These are phyloP conservation scores for Penicillium sp. DNA, from an alignment of 2,329 filamentous ascomycete genomes.

Conservation along the genomic window DNA sequence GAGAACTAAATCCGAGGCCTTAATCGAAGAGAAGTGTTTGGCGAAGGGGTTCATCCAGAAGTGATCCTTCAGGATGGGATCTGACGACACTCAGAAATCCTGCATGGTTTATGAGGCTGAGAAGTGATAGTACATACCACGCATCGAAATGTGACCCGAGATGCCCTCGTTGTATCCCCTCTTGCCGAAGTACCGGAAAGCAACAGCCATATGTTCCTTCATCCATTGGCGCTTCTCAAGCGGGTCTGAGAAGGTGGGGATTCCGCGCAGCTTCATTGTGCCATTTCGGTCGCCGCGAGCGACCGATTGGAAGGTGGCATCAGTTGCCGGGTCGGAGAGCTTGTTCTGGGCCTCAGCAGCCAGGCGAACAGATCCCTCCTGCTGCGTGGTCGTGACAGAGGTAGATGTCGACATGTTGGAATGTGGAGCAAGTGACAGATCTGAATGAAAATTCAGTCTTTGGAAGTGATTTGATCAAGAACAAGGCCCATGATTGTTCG, in stretches of 20 bases:
- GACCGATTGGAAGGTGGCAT: conserved; percentile 33
- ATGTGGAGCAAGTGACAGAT: not conserved
- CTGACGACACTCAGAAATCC: conserved; percentile 16
- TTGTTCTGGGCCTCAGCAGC: conserved; percentile 20
- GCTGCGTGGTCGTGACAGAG: conserved; percentile 9
- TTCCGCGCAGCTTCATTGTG: conserved; percentile 37
- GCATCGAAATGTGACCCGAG: conserved; percentile 44
- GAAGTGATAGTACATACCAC: conserved; percentile 22
- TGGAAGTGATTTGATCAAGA: not conserved
- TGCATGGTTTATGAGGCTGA: not conserved
- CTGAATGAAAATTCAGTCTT: not conserved
- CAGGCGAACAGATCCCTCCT: conserved; percentile 18
- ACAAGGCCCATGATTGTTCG: not conserved
- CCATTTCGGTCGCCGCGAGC: conserved; percentile 39
- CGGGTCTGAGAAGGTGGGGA: conserved; percentile 42
- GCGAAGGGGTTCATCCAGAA: conserved; percentile 44
- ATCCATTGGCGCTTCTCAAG: conserved; percentile 53
- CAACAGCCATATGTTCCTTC: conserved; percentile 50
- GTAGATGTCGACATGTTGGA: conserved; percentile 19
- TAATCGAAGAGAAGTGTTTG: conserved; percentile 44
- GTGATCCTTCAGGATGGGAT: conserved; percentile 38
- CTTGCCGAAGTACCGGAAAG: conserved; percentile 44
- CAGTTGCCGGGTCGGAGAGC: conserved; percentile 24
- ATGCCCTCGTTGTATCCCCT: conserved; percentile 43
- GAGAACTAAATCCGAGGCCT: conserved; percentile 42